Evolutionary conservation across 345 rosid species (phyloP), one percentile per base, ranked within the genome.

Genomic region (Arabis hirsuta): DNA sequence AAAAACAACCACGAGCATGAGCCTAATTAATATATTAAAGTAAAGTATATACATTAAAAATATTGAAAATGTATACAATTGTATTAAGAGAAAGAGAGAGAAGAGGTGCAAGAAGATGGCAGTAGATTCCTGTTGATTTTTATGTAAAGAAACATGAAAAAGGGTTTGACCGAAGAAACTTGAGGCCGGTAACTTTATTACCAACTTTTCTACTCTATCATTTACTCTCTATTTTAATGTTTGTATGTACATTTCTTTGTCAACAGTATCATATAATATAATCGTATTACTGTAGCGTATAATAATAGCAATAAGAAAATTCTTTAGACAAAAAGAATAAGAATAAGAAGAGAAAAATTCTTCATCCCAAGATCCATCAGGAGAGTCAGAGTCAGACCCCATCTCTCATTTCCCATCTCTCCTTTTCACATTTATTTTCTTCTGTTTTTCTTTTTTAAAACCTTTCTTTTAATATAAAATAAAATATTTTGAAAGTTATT

Each of bases 351-450:
- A 51, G 72, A 62, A 77, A 68, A 76, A 76, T 79, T 85, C 84
- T 87, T 83, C 79, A 72, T 79, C 85, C 85, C 86, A 76, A 87
- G 84, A 83, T 83, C 85, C 56, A 71, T 65, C 80, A 69, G 47
- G 53, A 32, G 77, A 79, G 85, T 79, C 82, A 78, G 81, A 79
- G 77, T 81, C 87, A 76, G 85, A 71, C 66, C 78, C 73, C 71
- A 71, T 60, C 62, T 26, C 50, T 73, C 68, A 56, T 80, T 72
- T 75, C 69, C 41, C 78, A 53, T 80, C 79, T 67, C 63, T 67
- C 76, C 48, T 73, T 82, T 72, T 70, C 73, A 52, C 42, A 76
- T 76, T 70, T 56, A 16, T 41, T 55, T 65, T 65, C 26, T 59
- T 27, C 36, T 64, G 48, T 71, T 32, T 27, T 48, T 3, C 36